Evolutionary conservation across 2,329 filamentous ascomycete genomes (phyloP).

Genomic region (Cladophialophora bantiana): DNA sequence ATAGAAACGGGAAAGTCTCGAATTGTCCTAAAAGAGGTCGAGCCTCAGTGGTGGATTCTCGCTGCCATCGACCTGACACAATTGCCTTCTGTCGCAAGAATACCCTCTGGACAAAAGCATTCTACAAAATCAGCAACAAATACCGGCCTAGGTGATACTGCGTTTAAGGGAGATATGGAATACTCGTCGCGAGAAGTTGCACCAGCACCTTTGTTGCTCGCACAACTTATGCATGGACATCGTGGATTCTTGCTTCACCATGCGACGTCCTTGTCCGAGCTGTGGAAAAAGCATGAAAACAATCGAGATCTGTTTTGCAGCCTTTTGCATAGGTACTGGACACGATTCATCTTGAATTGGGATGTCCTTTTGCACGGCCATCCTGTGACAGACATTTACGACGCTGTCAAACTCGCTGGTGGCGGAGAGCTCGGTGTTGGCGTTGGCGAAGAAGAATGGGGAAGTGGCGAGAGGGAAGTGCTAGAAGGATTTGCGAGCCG

Average conservation of each 20-base stretch:
- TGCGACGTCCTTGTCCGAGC: conserved; percentile 71
- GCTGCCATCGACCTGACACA: conserved; percentile 87
- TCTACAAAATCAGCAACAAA: conserved; percentile 43
- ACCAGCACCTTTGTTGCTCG: conserved; percentile 75
- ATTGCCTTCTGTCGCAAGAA: conserved; percentile 59
- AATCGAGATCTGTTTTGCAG: conserved; percentile 73
- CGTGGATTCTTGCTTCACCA: conserved; percentile 88
- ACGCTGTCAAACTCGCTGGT: conserved; percentile 84
- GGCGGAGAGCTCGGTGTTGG: conserved; percentile 92
- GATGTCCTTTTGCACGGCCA: conserved; percentile 90
- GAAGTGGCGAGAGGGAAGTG: conserved; percentile 91
- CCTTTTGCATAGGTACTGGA: conserved; percentile 83
- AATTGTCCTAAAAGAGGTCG: conserved; percentile 84
- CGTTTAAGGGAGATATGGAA: conserved; percentile 63
- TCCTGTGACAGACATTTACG: conserved; percentile 78
- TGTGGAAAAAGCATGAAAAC: conserved; percentile 66
- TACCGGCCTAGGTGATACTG: conserved; percentile 30
- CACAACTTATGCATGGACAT: conserved; percentile 84
- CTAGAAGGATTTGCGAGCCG: conserved; percentile 83
- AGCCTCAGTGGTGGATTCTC: conserved; percentile 93
- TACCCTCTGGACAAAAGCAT: conserved; percentile 51
- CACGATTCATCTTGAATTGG: conserved; percentile 72
- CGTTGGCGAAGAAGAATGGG: conserved; percentile 93
- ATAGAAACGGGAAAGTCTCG: conserved; percentile 91
- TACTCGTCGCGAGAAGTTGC: conserved; percentile 92